Evolutionary conservation across 768 basidiomycete genomes (phyloP).

Genomic region (Tulasnella sp.): DNA sequence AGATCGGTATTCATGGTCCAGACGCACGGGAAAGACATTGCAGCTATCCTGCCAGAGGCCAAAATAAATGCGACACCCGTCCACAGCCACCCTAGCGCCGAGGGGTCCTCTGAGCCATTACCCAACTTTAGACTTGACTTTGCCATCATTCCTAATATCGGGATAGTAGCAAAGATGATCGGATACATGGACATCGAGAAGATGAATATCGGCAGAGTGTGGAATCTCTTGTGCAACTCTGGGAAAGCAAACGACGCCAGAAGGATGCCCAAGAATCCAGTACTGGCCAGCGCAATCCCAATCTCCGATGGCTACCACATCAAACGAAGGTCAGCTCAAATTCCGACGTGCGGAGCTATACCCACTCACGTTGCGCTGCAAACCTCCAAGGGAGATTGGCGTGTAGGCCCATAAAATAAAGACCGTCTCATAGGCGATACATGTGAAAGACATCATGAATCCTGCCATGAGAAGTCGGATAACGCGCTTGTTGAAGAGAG

Average conservation of each 20-base stretch:
- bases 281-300: conserved; percentile 18
- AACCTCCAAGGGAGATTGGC: conserved; percentile 42
- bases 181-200: neutral
- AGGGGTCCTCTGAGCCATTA: neutral
- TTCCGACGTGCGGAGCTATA: neutral
- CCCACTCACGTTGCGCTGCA: conserved; percentile 42
- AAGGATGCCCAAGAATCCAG: conserved; percentile 16
- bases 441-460: conserved; percentile 35
- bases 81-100: conserved; percentile 28
- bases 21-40: conserved; percentile 46
- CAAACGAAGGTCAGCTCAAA: too few relatives aligned
- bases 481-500: conserved; percentile 8
- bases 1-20: too few relatives aligned
- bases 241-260: conserved; percentile 19
- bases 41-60: conserved; percentile 32
- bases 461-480: conserved; percentile 13
- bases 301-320: conserved; percentile 19
- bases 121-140: neutral
- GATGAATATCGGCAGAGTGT: conserved; percentile 16
- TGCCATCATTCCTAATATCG: neutral
- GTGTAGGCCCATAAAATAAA: conserved; percentile 61
- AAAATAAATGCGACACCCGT: conserved; percentile 37
- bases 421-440: conserved; percentile 51
- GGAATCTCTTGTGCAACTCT: conserved; percentile 17
- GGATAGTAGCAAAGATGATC: neutral